Conservation (phyloP, 1,139 yeast genomes). For the Arxiozyma bovina region DNA sequence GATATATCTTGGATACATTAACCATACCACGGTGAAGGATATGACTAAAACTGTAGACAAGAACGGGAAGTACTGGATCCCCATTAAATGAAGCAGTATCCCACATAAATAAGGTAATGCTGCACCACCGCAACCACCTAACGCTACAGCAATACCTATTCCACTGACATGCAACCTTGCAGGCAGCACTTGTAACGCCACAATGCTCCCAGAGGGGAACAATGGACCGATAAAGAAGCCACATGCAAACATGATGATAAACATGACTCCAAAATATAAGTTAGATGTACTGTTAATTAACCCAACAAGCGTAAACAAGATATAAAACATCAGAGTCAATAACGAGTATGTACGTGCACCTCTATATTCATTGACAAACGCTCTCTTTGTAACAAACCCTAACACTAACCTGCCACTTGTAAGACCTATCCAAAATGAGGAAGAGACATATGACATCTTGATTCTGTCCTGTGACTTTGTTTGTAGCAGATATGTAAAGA, state of each 20-base stretch:
- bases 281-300: conserved; percentile 12
- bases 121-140: conserved; percentile 80
- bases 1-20: conserved; percentile 26
- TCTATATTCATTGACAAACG: conserved; percentile 40
- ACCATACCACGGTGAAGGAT: conserved; percentile 29
- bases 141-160: conserved; percentile 65
- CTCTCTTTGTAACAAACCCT: conserved; percentile 54
- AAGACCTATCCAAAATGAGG: conserved; percentile 58
- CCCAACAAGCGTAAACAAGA: conserved; percentile 23
- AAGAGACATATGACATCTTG: conserved; percentile 49
- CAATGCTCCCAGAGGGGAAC: conserved; percentile 66
- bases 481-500: conserved; percentile 48
- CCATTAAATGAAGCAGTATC: conserved; percentile 28
- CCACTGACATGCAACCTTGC: conserved; percentile 54
- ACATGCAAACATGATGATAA: conserved; percentile 38
- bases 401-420: conserved; percentile 52
- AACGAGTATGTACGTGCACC: conserved; percentile 40
- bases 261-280: conserved; percentile 27
- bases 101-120: conserved; percentile 59
- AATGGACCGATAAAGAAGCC: conserved; percentile 75
- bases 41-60: conserved; percentile 24
- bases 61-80: conserved; percentile 27
- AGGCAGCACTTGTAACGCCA: conserved; percentile 58
- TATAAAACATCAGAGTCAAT: conserved; percentile 13
- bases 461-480: conserved; percentile 40